These are phyloP conservation scores for Phytopythium vexans DNA, from an alignment of 352 stramenopile species.

Conservation along the genomic window DNA sequence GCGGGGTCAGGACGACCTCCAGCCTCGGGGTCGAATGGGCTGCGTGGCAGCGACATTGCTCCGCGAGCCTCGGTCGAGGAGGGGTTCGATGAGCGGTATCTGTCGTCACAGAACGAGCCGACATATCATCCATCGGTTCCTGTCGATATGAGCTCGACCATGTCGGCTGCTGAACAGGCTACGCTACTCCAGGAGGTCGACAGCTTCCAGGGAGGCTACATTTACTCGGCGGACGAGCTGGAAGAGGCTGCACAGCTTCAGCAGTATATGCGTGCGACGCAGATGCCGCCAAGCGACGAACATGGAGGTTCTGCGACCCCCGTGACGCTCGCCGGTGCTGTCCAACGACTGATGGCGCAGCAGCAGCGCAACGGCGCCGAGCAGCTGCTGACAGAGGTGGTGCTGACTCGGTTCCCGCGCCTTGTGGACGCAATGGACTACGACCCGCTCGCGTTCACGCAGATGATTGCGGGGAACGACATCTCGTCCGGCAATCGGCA, in stretches of 20 bases:
- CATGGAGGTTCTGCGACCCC: neutral
- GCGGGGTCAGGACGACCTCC: too few species aligned
- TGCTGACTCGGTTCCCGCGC: constrained; percentile 57
- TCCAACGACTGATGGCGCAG: constrained; percentile 35
- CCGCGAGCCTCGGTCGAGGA: neutral
- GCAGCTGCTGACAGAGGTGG: constrained; percentile 59
- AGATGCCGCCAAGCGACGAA: neutral
- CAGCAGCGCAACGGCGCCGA: constrained; percentile 41
- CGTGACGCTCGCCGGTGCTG: constrained; percentile 11
- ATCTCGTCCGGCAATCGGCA: constrained; percentile 14
- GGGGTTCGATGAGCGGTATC: constrained; percentile 8
- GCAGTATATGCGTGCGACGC: constrained; percentile 40
- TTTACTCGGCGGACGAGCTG: constrained; percentile 79
- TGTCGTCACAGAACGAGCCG: constrained; percentile 5
- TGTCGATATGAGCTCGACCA: constrained; percentile 25
- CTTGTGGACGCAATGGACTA: constrained; percentile 82
- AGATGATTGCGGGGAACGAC: constrained; percentile 54
- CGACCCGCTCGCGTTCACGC: constrained; percentile 67
- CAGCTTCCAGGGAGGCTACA: constrained; percentile 61
- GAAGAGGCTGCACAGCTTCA: constrained; percentile 53
- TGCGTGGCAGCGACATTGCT: too few species aligned
- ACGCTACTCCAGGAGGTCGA: constrained; percentile 66
- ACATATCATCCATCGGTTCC: constrained; percentile 6
- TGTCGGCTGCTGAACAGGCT: constrained; percentile 59
- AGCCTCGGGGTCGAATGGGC: too few species aligned